Base-by-base conservation (phyloP, 1,139 yeast species). In the Suhomyces choctaworum region DNA sequence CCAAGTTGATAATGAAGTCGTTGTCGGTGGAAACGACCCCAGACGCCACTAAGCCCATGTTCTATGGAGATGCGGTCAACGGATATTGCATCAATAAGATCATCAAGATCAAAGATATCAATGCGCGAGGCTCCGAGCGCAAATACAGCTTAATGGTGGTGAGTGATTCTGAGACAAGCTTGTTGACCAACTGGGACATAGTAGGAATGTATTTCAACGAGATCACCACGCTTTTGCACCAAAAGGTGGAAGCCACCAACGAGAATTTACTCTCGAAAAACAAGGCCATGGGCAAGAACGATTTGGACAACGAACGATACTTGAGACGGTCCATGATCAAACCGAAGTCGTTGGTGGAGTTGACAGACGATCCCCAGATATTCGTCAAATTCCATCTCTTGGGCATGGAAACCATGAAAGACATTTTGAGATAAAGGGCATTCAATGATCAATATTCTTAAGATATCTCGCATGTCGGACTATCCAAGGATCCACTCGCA, bases 91-190 rank as follows among this genome's bases (percentile, higher is more conserved):
- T 86, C 15, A 75, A 78, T 22, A 67, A 78, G 39, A 76, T 82
- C 5, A 85, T 87, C 62, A 82, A 82, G 50, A 64, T 86, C 10
- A 69, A 69, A 24, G 96, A 87, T 55, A 63, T 70, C 16, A 75
- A 78, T 35, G 90, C 95, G 0, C 69, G 95, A 37, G 95, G 95
- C 1, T 80, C 85, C 5, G 92, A 83, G 49, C 63, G 95, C 37
- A 74, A 85, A 39, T 86, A 84, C 50, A 72, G 87, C 3, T 56
- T 84, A 15, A 71, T 84, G 45, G 77, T 84, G 19, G 68, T 82
- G 3, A 65, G 80, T 13, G 88, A 82, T 47, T 60, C 71, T 29
- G 89, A 80, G 45, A 52, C 66, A 5, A 67, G 64, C 19, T 51
- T 84, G 13, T 56, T 82, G 25, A 60, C 66, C 29, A 70, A 77